These are phyloP conservation scores for Styphnolobium japonicum DNA, from an alignment of 306 rosid species.

Conservation along the genomic window DNA sequence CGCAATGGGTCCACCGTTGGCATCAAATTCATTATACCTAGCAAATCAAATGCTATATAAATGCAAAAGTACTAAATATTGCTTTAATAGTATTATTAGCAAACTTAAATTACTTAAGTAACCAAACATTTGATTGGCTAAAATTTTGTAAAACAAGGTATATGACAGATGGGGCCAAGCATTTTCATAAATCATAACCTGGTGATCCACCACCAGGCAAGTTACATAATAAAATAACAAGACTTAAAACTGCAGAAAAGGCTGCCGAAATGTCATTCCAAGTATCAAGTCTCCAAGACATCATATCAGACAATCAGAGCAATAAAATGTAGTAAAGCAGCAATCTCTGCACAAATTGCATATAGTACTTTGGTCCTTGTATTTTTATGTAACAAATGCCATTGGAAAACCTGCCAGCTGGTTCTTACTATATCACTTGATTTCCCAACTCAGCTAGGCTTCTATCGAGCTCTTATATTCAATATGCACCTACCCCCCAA, in stretches of 20 bases:
- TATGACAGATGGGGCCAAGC: neutral
- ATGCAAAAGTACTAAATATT: constrained; percentile 14
- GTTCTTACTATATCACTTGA: neutral
- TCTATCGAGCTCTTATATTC: neutral
- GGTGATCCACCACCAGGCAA: neutral
- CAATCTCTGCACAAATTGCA: neutral
- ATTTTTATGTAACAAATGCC: neutral
- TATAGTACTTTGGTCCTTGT: neutral
- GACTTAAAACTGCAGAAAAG: neutral
- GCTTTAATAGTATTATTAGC: neutral
- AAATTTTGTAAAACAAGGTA: constrained; percentile 11
- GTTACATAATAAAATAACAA: neutral
- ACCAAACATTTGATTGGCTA: constrained; percentile 1
- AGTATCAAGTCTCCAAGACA: neutral
- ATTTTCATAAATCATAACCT: neutral
- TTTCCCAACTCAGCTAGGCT: neutral
- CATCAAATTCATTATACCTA: constrained; percentile 83
- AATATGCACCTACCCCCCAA: neutral
- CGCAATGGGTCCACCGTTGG: constrained; percentile 70
- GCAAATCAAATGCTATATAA: constrained; percentile 18
- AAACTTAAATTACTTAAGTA: neutral
- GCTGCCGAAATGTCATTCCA: neutral
- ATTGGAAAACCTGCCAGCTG: constrained; percentile 1
- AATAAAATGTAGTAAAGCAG: neutral
- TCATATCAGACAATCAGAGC: neutral